A percentile compares a stretch with the other conserved stretches of the same genome.
Conservation (phyloP, 2,329 filamentous ascomycete species). For the Penicillium crustosum region DNA sequence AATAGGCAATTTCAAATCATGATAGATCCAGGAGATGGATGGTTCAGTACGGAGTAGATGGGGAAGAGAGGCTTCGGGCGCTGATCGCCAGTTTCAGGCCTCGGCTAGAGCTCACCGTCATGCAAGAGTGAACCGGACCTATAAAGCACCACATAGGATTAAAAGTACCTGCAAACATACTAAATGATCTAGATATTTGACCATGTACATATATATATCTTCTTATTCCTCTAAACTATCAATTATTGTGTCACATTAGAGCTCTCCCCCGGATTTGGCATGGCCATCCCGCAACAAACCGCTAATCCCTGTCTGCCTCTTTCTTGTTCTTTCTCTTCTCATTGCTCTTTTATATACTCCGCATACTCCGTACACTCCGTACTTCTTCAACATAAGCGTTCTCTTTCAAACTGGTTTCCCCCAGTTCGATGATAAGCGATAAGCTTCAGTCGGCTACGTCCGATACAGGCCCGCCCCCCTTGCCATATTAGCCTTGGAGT, state of each 20-base stretch:
- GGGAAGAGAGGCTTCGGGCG: constrained; percentile 18
- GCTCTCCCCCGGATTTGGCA: constrained; percentile 18
- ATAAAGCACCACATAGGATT: not conserved
- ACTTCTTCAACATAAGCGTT: not conserved
- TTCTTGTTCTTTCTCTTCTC: not conserved
- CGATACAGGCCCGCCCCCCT: constrained; percentile 27
- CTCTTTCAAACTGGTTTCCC: not conserved
- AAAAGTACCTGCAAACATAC: not conserved
- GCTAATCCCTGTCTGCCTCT: not conserved
- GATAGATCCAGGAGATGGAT: constrained; percentile 6
- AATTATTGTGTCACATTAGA: not conserved
- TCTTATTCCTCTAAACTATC: not conserved
- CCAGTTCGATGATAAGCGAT: constrained; percentile 25
- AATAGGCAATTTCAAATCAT: not conserved
- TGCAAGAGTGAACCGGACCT: constrained; percentile 3
- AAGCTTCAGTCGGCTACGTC: constrained; percentile 18
- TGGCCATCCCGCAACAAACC: constrained; percentile 4
- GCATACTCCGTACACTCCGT: not conserved
- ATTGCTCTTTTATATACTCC: not conserved
- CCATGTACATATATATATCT: too few species aligned
- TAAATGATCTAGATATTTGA: not conserved
- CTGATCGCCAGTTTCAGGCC: constrained; percentile 25
- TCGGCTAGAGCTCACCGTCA: constrained; percentile 29
- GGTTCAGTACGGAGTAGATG: constrained; percentile 12
- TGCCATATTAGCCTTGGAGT: constrained; percentile 4